These are phyloP conservation scores for Toxoplasma gondii DNA, from an alignment of 169 alveolate genomes.

Conservation along the genomic window DNA sequence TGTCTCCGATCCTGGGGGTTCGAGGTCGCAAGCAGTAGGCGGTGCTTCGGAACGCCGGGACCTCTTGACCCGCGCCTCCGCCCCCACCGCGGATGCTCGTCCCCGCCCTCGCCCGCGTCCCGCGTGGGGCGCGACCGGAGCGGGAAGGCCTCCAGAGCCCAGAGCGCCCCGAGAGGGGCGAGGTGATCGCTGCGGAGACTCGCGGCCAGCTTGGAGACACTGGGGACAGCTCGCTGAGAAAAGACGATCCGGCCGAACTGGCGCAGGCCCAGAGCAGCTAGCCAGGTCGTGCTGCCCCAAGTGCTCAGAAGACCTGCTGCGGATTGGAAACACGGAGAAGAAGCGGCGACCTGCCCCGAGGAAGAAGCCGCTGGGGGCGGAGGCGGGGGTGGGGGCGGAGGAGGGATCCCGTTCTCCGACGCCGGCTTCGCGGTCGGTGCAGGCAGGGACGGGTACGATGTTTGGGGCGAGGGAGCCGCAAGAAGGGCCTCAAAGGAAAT, in stretches of 20 bases:
- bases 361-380: neutral
- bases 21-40: neutral
- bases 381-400: neutral
- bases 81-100: neutral
- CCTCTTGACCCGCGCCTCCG: neutral
- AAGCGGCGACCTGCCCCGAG: neutral
- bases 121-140: neutral
- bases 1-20: neutral
- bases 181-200: neutral
- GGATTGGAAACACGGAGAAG: neutral
- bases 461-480: slow-evolving; percentile 15
- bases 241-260: neutral
- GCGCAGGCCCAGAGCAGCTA: neutral
- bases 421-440: slow-evolving; percentile 29
- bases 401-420: neutral
- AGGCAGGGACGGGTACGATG: slow-evolving; percentile 38
- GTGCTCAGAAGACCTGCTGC: neutral
- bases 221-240: neutral
- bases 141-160: neutral
- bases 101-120: neutral
- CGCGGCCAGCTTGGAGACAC: neutral
- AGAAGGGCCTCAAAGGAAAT: neutral
- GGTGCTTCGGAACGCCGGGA: neutral
- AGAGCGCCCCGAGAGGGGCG: neutral
- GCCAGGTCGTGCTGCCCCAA: slow-evolving; percentile 19